A percentile compares a stretch with the other conserved stretches of the same genome.
Conservation (phyloP, 176 grass and related monocot genomes). For the Raddia guianensis region DNA sequence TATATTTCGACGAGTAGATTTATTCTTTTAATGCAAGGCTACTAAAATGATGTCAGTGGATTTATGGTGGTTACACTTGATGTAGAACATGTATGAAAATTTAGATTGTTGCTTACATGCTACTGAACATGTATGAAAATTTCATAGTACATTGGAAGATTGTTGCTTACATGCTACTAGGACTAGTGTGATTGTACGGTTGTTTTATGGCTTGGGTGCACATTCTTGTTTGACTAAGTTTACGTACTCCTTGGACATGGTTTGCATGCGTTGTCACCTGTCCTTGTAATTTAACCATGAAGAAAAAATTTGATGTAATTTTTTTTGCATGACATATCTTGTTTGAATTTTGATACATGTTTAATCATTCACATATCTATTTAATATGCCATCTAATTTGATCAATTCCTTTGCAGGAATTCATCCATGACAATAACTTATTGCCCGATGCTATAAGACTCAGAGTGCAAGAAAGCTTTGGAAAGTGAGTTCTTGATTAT, state of each 20-base stretch:
- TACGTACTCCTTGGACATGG: constrained; percentile 5
- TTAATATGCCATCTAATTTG: constrained; percentile 21
- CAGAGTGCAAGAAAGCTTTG: constrained; percentile 60
- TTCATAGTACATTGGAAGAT: neutral
- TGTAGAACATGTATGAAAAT: constrained; percentile 10
- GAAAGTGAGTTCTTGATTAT: constrained; percentile 61
- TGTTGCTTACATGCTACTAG: neutral
- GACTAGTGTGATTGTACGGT: neutral
- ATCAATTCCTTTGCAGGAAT: constrained; percentile 57
- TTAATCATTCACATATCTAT: neutral
- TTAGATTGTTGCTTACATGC: neutral
- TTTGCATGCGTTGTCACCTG: constrained; percentile 6
- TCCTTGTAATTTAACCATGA: neutral
- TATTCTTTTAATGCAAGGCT: neutral
- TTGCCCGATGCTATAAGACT: constrained; percentile 50
- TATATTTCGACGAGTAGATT: neutral
- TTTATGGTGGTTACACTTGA: neutral
- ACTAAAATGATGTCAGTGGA: neutral
- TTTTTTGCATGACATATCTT: constrained; percentile 19
- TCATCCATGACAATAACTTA: constrained; percentile 34
- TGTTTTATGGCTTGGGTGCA: constrained; percentile 5
- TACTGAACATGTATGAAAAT: neutral
- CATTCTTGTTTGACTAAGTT: constrained; percentile 18
- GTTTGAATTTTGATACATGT: constrained; percentile 12
- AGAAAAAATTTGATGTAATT: neutral